phyloP scores from a whole-genome alignment of 169 alveolate genomes.

The Cryptosporidium viatorum region DNA sequence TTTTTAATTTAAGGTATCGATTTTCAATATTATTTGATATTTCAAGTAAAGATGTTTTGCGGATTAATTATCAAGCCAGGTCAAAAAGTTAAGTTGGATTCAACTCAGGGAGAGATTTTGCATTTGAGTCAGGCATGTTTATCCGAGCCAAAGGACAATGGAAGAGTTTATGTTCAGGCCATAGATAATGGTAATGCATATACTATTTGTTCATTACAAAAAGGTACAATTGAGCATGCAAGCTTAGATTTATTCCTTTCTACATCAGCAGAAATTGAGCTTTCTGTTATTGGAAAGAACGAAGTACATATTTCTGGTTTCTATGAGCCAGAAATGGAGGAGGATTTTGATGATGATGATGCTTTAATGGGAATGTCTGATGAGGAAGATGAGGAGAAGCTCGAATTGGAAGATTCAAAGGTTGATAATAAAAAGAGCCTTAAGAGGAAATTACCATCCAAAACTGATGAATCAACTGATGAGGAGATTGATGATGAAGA shows the following conservation, averaged over 20 bases:
- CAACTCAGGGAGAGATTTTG: slow-evolving; percentile 82
- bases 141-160: slow-evolving; percentile 87
- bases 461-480: slow-evolving; percentile 71
- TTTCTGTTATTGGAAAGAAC: slow-evolving; percentile 86
- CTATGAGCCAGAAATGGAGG: slow-evolving; percentile 87
- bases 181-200: slow-evolving; percentile 85
- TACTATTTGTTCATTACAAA: slow-evolving; percentile 87
- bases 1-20: background rate
- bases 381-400: slow-evolving; percentile 79
- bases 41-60: slow-evolving; percentile 49
- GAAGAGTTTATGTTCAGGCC: slow-evolving; percentile 87
- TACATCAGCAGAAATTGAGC: slow-evolving; percentile 83
- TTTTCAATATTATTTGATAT: background rate
- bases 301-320: slow-evolving; percentile 91
- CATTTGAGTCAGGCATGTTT: slow-evolving; percentile 89
- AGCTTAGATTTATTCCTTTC: slow-evolving; percentile 88
- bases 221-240: slow-evolving; percentile 88
- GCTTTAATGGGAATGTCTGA: slow-evolving; percentile 78
- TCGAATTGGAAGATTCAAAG: slow-evolving; percentile 9
- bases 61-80: slow-evolving; percentile 80
- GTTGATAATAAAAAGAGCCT: slow-evolving; percentile 11
- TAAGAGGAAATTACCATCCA: slow-evolving; percentile 51
- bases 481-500: slow-evolving; percentile 81
- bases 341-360: slow-evolving; percentile 79
- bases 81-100: slow-evolving; percentile 78